These are phyloP conservation scores for Lecanicillium sp. DNA, from an alignment of 2,329 filamentous ascomycete genomes.

Conservation along the genomic window DNA sequence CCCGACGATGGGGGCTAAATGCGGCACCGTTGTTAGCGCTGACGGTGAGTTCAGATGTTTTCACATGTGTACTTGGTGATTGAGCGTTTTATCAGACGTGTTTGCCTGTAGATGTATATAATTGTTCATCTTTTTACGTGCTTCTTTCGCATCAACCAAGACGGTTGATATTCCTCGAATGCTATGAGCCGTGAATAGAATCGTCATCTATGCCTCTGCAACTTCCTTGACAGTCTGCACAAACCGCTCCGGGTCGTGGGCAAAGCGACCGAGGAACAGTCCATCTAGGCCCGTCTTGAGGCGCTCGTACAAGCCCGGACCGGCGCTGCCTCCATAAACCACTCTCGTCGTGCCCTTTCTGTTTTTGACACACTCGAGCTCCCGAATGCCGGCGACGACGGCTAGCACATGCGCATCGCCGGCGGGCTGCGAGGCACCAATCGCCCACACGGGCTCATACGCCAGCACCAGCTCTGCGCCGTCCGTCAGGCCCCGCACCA, in stretches of 20 bases:
- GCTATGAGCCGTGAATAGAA: background rate
- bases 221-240: constrained; percentile 68
- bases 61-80: too few relatives aligned
- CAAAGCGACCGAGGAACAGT: constrained; percentile 75
- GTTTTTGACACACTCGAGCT: constrained; percentile 41
- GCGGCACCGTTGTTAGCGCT: constrained; percentile 6
- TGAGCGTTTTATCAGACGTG: too few relatives aligned
- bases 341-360: constrained; percentile 58
- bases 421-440: constrained; percentile 68
- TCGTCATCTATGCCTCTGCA: constrained; percentile 34
- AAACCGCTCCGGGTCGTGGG: constrained; percentile 68
- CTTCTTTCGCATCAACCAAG: too few relatives aligned
- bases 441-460: constrained; percentile 88
- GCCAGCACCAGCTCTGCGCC: constrained; percentile 68
- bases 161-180: too few relatives aligned
- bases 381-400: constrained; percentile 60
- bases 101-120: too few relatives aligned
- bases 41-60: too few relatives aligned
- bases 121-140: too few relatives aligned
- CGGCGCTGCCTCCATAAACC: constrained; percentile 77
- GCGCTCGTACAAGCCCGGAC: constrained; percentile 66
- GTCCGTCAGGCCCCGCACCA: constrained; percentile 54
- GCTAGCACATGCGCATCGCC: constrained; percentile 64
- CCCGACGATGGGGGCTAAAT: background rate
- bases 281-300: constrained; percentile 69